Conservation (phyloP, 345 rosid species). For the Bretschneidera sinensis region DNA sequence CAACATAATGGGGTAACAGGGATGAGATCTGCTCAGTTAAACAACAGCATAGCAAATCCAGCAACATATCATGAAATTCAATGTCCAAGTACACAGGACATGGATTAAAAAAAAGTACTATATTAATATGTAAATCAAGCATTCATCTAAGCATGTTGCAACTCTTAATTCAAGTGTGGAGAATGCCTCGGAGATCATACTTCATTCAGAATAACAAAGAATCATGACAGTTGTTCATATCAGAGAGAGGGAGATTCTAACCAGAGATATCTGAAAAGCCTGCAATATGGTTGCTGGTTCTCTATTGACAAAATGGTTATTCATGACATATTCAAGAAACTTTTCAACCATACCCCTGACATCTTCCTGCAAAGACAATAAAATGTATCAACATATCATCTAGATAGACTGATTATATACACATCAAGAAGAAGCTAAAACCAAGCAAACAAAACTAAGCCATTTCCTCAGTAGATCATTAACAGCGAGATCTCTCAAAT, state of each 20-base stretch:
- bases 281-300: constrained; percentile 59
- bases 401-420: too few relatives aligned
- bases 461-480: too few relatives aligned
- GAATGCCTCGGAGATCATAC: neutral
- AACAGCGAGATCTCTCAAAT: too few relatives aligned
- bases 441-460: too few relatives aligned
- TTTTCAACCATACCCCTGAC: constrained; percentile 47
- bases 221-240: neutral
- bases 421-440: neutral
- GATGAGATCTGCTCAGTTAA: neutral
- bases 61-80: neutral
- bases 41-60: neutral
- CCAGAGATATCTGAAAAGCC: constrained; percentile 89
- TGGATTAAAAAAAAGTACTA: neutral
- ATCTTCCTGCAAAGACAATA: constrained; percentile 53
- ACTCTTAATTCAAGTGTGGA: neutral
- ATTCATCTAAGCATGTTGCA: neutral
- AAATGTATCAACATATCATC: constrained; percentile 11
- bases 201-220: too few relatives aligned
- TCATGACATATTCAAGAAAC: constrained; percentile 69
- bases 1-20: neutral
- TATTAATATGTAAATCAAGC: neutral
- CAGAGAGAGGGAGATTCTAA: constrained; percentile 29
- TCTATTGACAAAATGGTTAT: constrained; percentile 49
- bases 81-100: neutral